Conservation (phyloP, 345 rosid genomes). For the Iberis pinnata region DNA sequence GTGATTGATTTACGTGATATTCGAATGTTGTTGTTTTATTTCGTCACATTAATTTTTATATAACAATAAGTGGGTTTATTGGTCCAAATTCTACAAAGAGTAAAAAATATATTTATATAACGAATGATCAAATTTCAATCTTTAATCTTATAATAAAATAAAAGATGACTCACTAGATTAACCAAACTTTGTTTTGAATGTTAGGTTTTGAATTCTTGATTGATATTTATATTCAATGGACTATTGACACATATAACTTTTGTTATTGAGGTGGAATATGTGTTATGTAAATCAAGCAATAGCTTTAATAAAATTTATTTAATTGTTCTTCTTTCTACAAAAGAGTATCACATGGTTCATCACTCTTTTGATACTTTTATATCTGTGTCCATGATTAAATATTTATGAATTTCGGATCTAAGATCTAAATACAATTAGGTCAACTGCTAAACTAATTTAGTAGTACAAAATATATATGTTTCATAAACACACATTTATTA, state of each 20-base stretch:
- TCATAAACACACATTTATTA: too few species aligned
- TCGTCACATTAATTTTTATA: too few species aligned
- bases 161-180: too few species aligned
- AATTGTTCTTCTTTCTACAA: conserved; percentile 26
- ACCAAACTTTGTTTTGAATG: too few species aligned
- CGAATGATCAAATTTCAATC: too few species aligned
- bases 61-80: too few species aligned
- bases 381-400: neutral
- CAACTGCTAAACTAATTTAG: neutral
- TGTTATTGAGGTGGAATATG: neutral
- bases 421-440: neutral
- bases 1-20: neutral
- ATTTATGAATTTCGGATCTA: neutral
- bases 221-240: conserved; percentile 1
- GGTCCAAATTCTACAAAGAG: too few species aligned
- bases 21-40: neutral
- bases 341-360: conserved; percentile 11
- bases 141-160: too few species aligned
- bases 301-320: conserved; percentile 26
- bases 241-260: conserved; percentile 23
- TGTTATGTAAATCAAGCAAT: conserved; percentile 37
- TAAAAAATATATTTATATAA: too few species aligned
- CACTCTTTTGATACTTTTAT: neutral
- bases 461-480: neutral
- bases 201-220: neutral